Evolutionary conservation across 306 rosid species (phyloP).

Genomic region (Hippophae tibetana): DNA sequence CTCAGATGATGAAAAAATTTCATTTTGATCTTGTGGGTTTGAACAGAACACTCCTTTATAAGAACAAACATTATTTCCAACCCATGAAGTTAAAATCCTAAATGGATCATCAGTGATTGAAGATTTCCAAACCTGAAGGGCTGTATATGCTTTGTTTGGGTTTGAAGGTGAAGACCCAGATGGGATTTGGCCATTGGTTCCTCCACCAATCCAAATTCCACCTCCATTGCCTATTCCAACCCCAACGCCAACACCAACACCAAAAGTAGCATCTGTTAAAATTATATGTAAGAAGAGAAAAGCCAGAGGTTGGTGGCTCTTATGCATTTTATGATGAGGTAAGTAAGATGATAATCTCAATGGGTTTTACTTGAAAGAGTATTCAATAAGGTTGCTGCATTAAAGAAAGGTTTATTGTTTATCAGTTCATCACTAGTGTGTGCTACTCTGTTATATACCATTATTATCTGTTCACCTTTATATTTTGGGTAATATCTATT

Average conservation of each 20-base stretch:
- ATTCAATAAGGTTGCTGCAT: constrained; percentile 37
- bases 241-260: constrained; percentile 13
- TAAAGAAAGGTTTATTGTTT: constrained; percentile 39
- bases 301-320: constrained; percentile 31
- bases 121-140: constrained; percentile 88
- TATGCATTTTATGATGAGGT: constrained; percentile 45
- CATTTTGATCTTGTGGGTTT: constrained; percentile 21
- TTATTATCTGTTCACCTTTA: constrained; percentile 8
- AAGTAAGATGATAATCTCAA: constrained; percentile 14
- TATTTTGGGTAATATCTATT: too few relatives aligned
- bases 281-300: constrained; percentile 27
- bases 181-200: constrained; percentile 34
- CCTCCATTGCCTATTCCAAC: constrained; percentile 30
- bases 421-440: constrained; percentile 9
- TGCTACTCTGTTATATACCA: constrained; percentile 3
- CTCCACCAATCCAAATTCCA: constrained; percentile 64
- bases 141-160: constrained; percentile 50
- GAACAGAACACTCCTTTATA: constrained; percentile 85
- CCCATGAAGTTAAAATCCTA: constrained; percentile 53
- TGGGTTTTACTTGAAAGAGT: constrained; percentile 22
- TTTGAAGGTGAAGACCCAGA: constrained; percentile 38
- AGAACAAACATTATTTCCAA: constrained; percentile 71
- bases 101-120: constrained; percentile 74
- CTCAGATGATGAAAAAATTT: constrained; percentile 22
- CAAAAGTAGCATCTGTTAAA: constrained; percentile 28